Percentiles rank a stretch among this genome's conserved stretches.
Conservation (phyloP, 192 early-diverging fungal species). For the Backusella mclennaniae region DNA sequence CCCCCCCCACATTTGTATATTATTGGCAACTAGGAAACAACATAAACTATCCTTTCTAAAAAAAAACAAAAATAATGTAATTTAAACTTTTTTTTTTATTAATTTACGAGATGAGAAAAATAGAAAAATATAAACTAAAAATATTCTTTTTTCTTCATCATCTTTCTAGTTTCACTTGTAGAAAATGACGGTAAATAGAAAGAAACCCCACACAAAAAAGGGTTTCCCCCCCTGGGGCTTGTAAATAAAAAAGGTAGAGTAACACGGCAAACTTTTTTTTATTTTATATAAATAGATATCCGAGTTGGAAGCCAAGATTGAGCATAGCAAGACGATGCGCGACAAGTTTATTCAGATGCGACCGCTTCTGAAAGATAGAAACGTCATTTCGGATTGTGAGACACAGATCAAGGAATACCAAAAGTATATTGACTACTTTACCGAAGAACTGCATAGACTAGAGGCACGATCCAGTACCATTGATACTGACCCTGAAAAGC, state of each 20-base stretch:
- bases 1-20: neutral
- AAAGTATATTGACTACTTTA: slow-evolving; percentile 66
- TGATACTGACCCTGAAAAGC: slow-evolving; percentile 1
- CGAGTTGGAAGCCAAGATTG: slow-evolving; percentile 40
- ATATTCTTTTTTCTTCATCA: neutral
- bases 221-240: neutral
- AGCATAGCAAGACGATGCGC: slow-evolving; percentile 37
- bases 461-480: slow-evolving; percentile 44
- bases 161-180: neutral
- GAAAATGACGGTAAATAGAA: slow-evolving; percentile 4
- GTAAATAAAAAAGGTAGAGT: neutral
- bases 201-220: neutral
- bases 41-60: neutral
- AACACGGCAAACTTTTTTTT: neutral
- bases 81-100: neutral
- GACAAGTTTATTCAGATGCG: slow-evolving; percentile 56
- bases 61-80: neutral
- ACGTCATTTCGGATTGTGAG: slow-evolving; percentile 75
- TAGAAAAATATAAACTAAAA: neutral
- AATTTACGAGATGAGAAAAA: neutral
- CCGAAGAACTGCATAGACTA: slow-evolving; percentile 62
- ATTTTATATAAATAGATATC: slow-evolving; percentile 27
- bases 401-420: slow-evolving; percentile 60
- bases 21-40: neutral
- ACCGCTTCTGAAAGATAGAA: slow-evolving; percentile 50